Evolutionary conservation across 805 yeast species (phyloP).

Genomic region (Wickerhamomyces silvicola): DNA sequence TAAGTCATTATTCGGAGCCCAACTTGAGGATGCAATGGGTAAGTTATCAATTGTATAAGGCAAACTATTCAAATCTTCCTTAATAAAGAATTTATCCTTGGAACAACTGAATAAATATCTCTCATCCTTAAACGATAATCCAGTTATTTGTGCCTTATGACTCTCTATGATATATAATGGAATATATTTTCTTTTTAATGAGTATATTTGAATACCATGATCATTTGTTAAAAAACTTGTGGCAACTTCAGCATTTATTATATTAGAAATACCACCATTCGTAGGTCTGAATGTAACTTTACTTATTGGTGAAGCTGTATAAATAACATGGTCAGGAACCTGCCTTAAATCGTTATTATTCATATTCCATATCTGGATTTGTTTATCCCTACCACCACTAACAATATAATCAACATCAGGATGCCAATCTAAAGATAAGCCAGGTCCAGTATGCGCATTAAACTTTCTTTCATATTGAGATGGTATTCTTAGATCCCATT

Average conservation of each 20-base stretch:
- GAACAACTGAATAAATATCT: constrained; percentile 42
- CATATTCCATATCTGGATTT: constrained; percentile 71
- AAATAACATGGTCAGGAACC: constrained; percentile 64
- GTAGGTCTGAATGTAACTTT: constrained; percentile 64
- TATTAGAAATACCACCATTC: constrained; percentile 28
- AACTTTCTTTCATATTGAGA: constrained; percentile 57
- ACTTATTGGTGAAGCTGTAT: constrained; percentile 73
- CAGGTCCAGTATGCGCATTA: constrained; percentile 90
- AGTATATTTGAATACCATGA: constrained; percentile 58
- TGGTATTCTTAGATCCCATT: constrained; percentile 79
- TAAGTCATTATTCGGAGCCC: constrained; percentile 51
- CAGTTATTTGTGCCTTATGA: constrained; percentile 47
- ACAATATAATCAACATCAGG: constrained; percentile 74
- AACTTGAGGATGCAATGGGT: constrained; percentile 44
- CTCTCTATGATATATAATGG: constrained; percentile 51
- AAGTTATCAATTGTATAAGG: constrained; percentile 43
- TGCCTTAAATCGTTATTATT: constrained; percentile 28
- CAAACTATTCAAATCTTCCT: constrained; percentile 40
- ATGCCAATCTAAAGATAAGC: constrained; percentile 82
- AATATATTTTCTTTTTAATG: constrained; percentile 60
- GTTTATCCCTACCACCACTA: constrained; percentile 91
- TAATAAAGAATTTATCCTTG: constrained; percentile 41
- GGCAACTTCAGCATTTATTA: constrained; percentile 63
- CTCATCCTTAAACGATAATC: constrained; percentile 49
- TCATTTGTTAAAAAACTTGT: constrained; percentile 70